Evolutionary conservation across 441 rosid species (phyloP).

Genomic region (Jatropha multifida): DNA sequence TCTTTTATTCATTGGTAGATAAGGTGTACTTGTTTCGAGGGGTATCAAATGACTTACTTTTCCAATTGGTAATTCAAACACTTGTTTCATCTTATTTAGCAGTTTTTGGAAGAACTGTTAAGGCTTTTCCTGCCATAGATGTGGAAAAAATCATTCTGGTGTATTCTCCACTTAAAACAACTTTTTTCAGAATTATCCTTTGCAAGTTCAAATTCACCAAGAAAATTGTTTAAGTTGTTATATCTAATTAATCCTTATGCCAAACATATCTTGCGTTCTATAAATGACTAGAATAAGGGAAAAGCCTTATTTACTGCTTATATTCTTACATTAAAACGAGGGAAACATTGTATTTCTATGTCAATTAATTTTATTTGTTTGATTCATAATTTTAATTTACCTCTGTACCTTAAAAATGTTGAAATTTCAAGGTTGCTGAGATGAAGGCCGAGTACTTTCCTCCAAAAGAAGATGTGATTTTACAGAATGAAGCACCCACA

Average conservation of each 20-base stretch:
- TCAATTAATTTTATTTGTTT: slow-evolving; percentile 2
- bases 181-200: too few relatives aligned
- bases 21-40: slow-evolving; percentile 82
- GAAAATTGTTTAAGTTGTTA: background rate
- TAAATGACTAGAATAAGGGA: background rate
- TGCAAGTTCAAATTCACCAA: background rate
- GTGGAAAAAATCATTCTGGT: background rate
- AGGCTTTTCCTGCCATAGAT: slow-evolving; percentile 4
- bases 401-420: slow-evolving; percentile 7
- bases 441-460: slow-evolving; percentile 94
- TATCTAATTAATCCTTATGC: slow-evolving; percentile 1
- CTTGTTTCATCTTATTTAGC: slow-evolving; percentile 10
- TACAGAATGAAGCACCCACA: slow-evolving; percentile 92
- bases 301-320: background rate
- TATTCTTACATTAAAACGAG: background rate
- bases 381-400: background rate
- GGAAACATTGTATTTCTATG: background rate
- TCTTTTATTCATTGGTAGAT: slow-evolving; percentile 81
- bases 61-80: slow-evolving; percentile 71
- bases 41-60: slow-evolving; percentile 86
- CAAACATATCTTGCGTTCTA: background rate
- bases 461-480: slow-evolving; percentile 87
- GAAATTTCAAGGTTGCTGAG: slow-evolving; percentile 62
- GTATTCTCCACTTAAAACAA: too few relatives aligned
- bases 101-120: background rate